Evolutionary conservation across 768 basidiomycete genomes (phyloP).

Genomic region (Tulasnella sp.): DNA sequence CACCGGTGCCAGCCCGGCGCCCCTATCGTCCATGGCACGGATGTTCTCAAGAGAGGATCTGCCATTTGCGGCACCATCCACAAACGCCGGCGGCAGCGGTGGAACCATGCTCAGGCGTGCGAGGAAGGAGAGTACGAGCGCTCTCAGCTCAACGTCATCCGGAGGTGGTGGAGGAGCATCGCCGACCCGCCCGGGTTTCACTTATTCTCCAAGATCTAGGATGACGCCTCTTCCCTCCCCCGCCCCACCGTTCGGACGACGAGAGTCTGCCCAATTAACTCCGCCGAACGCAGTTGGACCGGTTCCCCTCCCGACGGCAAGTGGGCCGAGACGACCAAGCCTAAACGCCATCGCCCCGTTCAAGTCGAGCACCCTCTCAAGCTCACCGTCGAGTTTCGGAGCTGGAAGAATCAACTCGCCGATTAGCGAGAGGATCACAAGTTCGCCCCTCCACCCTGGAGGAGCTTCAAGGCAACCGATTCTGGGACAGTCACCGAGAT

Average conservation of each 20-base stretch:
- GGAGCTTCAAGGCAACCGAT: not conserved
- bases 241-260: not conserved
- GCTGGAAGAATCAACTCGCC: slow-evolving; percentile 22
- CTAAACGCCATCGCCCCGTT: slow-evolving; percentile 35
- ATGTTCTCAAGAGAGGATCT: slow-evolving; percentile 31
- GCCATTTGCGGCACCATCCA: slow-evolving; percentile 21
- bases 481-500: slow-evolving; percentile 25
- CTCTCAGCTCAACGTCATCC: slow-evolving; percentile 27
- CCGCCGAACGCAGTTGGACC: slow-evolving; percentile 13
- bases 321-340: slow-evolving; percentile 26
- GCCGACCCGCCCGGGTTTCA: not conserved
- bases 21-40: slow-evolving; percentile 8
- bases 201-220: slow-evolving; percentile 24
- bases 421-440: slow-evolving; percentile 21
- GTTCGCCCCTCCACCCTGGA: not conserved
- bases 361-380: slow-evolving; percentile 35
- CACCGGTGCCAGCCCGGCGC: slow-evolving; percentile 25
- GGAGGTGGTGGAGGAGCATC: slow-evolving; percentile 9
- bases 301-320: slow-evolving; percentile 7
- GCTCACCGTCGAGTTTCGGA: slow-evolving; percentile 31
- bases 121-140: slow-evolving; percentile 30
- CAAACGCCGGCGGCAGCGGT: not conserved
- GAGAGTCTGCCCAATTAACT: slow-evolving; percentile 10
- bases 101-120: not conserved
- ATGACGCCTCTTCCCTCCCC: slow-evolving; percentile 18